These are phyloP conservation scores for Wallacemonas collosoma DNA, from an alignment of 208 protist genomes.

Conservation along the genomic window DNA sequence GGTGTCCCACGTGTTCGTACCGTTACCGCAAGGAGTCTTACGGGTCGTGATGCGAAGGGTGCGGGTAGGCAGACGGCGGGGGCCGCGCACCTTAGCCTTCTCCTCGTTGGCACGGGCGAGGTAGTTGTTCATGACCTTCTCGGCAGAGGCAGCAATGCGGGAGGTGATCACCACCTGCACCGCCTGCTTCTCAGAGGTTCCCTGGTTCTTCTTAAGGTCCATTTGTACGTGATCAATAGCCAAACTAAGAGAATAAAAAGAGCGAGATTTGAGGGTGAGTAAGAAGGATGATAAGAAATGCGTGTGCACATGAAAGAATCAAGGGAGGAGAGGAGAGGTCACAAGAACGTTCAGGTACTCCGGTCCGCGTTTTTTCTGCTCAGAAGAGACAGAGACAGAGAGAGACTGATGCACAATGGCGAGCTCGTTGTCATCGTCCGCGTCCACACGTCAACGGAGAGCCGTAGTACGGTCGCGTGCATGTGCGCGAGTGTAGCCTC, in stretches of 20 bases:
- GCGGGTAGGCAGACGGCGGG: constrained; percentile 99
- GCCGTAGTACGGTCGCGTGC: no score
- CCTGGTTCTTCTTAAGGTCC: constrained; percentile 78
- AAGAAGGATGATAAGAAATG: constrained; percentile 14
- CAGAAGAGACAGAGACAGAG: no score
- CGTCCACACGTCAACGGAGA: no score
- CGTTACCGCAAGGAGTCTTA: constrained; percentile 99
- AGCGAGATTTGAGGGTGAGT: background rate
- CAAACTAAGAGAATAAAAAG: constrained; percentile 17
- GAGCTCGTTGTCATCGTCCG: no score
- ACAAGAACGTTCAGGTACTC: no score
- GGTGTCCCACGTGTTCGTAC: constrained; percentile 99
- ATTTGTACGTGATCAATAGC: constrained; percentile 81
- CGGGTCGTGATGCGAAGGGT: constrained; percentile 97
- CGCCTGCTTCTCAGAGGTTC: constrained; percentile 64
- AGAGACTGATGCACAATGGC: no score
- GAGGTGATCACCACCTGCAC: constrained; percentile 98
- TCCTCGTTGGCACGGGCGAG: constrained; percentile 95
- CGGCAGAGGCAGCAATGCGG: constrained; percentile 95
- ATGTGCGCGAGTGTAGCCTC: no score
- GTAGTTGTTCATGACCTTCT: constrained; percentile 97
- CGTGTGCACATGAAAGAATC: background rate
- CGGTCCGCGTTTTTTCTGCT: no score
- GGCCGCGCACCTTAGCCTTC: constrained; percentile 96
- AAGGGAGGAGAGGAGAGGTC: background rate